A percentile compares a stretch with the other conserved stretches of the same genome.
These are phyloP conservation scores for Sodiomyces alkalinus DNA, from an alignment of 2,329 filamentous ascomycete species.

Conservation along the genomic window DNA sequence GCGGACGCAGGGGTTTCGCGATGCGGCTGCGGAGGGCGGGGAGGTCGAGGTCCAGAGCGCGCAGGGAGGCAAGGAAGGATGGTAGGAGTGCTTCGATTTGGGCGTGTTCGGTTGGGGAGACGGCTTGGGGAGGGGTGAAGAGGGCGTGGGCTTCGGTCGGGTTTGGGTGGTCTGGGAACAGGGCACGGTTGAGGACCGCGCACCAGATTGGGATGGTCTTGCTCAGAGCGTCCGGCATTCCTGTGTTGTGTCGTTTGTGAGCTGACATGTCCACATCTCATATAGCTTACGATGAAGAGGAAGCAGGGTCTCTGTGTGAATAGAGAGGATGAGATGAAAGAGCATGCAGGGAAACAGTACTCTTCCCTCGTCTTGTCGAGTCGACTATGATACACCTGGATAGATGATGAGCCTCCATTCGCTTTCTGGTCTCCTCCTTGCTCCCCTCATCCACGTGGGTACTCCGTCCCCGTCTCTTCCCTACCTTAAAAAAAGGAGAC, in stretches of 20 bases:
- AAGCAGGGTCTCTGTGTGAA: too few relatives aligned
- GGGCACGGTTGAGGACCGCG: conserved; percentile 61
- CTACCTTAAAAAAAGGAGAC: too few relatives aligned
- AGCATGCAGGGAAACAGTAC: conserved; percentile 19
- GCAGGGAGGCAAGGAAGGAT: conserved; percentile 35
- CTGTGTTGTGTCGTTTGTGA: too few relatives aligned
- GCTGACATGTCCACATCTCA: too few relatives aligned
- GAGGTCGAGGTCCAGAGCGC: conserved; percentile 45
- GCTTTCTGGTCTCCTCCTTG: too few relatives aligned
- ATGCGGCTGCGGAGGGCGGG: conserved; percentile 37
- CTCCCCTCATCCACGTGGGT: too few relatives aligned
- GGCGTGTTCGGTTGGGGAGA: conserved; percentile 60
- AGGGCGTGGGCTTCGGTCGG: conserved; percentile 29
- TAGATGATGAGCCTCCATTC: too few relatives aligned
- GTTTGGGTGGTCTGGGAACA: conserved; percentile 51
- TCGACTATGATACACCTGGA: conserved; percentile 69
- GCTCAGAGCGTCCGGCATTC: conserved; percentile 85
- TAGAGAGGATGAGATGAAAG: conserved; percentile 6
- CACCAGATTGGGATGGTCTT: conserved; percentile 95
- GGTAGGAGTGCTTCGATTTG: conserved; percentile 55
- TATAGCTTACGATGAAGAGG: too few relatives aligned
- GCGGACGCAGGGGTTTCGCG: conserved; percentile 56
- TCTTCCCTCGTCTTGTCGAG: conserved; percentile 81
- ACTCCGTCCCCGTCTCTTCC: neutral
- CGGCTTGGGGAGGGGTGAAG: conserved; percentile 54